These are phyloP conservation scores for Fabrea salina DNA, from an alignment of 169 alveolate species.

Conservation along the genomic window DNA sequence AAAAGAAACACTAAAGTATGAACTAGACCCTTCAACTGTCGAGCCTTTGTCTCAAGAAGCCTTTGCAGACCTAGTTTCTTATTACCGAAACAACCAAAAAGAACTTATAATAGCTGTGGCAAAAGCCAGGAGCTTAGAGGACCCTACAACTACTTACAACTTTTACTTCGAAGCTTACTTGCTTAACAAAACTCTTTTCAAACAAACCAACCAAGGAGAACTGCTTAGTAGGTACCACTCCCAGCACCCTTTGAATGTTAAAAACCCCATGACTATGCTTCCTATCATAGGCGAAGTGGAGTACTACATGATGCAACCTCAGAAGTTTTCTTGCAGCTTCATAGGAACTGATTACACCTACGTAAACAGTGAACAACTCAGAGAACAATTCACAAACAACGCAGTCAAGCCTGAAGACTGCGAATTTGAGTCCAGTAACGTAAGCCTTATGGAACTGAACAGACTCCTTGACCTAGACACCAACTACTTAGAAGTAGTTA, in stretches of 20 bases:
- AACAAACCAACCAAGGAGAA: slow-evolving; percentile 13
- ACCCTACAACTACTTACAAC: neutral
- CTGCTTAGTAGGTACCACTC: slow-evolving; percentile 40
- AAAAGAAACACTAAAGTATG: neutral
- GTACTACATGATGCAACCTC: slow-evolving; percentile 4
- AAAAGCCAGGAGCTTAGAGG: neutral
- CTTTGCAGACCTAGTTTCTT: neutral
- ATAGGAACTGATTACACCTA: slow-evolving; percentile 45
- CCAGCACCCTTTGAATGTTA: slow-evolving; percentile 29
- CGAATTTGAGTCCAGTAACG: neutral
- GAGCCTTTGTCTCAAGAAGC: slow-evolving; percentile 29
- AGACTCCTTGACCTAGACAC: neutral
- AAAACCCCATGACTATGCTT: slow-evolving; percentile 39
- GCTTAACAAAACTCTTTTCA: neutral
- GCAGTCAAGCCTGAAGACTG: slow-evolving; percentile 35
- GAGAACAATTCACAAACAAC: slow-evolving; percentile 1
- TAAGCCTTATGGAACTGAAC: neutral
- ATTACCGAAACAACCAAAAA: neutral
- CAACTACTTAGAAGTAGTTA: neutral
- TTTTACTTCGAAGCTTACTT: slow-evolving; percentile 13
- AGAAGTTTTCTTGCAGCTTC: slow-evolving; percentile 14
- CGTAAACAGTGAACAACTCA: slow-evolving; percentile 23
- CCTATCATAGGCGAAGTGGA: slow-evolving; percentile 52
- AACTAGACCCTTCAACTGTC: neutral
- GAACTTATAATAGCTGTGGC: neutral